Base-by-base conservation (phyloP, 1,284 basidiomycete species). In the Irpex sp. region DNA sequence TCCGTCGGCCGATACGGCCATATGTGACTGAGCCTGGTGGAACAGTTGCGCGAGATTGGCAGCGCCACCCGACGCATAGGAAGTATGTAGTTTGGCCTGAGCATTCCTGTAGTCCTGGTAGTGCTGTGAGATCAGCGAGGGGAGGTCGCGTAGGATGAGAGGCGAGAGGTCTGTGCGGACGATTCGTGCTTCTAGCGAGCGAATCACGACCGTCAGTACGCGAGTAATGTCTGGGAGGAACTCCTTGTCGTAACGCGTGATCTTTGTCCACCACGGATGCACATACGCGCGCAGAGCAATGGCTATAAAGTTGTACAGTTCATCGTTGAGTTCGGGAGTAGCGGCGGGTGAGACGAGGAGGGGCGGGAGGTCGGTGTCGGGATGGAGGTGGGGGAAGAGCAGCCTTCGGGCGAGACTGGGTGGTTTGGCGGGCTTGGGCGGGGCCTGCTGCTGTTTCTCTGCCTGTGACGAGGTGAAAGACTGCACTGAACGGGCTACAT, bases 231-330 rank as follows among this genome's bases (percentile, higher is more conserved):
- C 84, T 15, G 90, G 88, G 33, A 93, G 80, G 65, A 94, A 84
- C 62, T 91, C 87, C 70, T 86, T 90, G 82, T 94, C 92, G 68
- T 91, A 90, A 65, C 89, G 83, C 1, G 92, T 86, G 62, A 94
- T 82, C 70, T 86, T 89, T 36, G 86, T 80, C 90, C 92, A 94
- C 92, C 92, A 94, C 0, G 90, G 85, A 46, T 86, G 83, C 33
- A 94, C 84, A 70, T 83, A 89, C 7, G 90, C 91, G 39, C 92
- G 83, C 13, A 93, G 81, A 4, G 85, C 81, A 57, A 93, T 86
- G 0, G 92, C 90, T 53, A 93, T 79, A 64, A 93, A 81, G 76
- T 93, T 89, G 71, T 93, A 92, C 1, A 88, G 76, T 71, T 92
- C 91, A 1, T 80, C 78, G 66, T 83, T 81, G 65, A 93, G 83